Evolutionary conservation across 768 basidiomycete genomes (phyloP), one percentile per base, ranked within the genome.

Genomic region (Agaricus subrufescens): DNA sequence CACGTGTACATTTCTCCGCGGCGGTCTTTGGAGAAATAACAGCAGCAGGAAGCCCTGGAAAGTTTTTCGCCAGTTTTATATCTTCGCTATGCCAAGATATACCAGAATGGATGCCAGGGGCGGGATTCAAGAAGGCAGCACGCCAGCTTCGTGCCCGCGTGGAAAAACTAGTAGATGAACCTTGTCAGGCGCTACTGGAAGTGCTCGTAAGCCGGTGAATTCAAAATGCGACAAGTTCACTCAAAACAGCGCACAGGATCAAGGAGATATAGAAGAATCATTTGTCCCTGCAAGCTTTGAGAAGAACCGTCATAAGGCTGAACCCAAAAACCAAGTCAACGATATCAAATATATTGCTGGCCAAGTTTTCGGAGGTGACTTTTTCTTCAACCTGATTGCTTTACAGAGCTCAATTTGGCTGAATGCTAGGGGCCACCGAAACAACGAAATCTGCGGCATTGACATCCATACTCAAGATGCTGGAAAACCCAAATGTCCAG

Each of bases 101-200:
- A 9, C 60, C 60, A 5, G 30, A 47, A 3, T 60, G 56, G 60
- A 31, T 60, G 23, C 60, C 60, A 7, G 60, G 60, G 1, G 52
- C 56, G 2, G 43, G 47, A 1, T 50, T 57, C 46, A 56, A 60
- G 42, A 56, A 14, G 30, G 15, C 19, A 1, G 54, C 38, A n/a
- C 40, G 30, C 6, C 23, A 27, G 2, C 10, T 52, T 14, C 46
- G 40, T 9, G 9, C 40, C 4, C 19, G 23, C 3, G 3, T 39
- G 19, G 8, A 29, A 8, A 11, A n/a, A 46, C 30, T 48, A 19
- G 38, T 38, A 30, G 52, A 52, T 10, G 54, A 49, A 7, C 54
- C 54, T 2, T 55, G 42, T 23, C 53, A 46, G 10, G 31, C 8
- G 4, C 10, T 27, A 43, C 10, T 42, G 19, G 27, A 30, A 39